phyloP scores from a whole-genome alignment of 129 eudicot genomes.

The Ambrosia artemisiifolia region DNA sequence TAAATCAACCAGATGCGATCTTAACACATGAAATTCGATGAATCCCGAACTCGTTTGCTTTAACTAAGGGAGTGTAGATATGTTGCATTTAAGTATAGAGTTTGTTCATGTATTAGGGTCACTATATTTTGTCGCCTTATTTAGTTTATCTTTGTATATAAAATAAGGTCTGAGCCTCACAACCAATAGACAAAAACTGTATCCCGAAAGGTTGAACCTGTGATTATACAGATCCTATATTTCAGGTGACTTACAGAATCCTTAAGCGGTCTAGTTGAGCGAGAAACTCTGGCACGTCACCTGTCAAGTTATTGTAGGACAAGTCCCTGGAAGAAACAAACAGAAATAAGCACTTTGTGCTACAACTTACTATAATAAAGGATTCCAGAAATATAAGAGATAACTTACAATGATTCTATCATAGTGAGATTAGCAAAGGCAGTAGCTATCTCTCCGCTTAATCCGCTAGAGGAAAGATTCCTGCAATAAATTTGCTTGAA shows the following conservation, averaged over 20 bases:
- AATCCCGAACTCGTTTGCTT: no score
- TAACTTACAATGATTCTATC: slow-evolving; percentile 27
- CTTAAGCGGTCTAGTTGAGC: not conserved
- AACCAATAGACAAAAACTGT: no score
- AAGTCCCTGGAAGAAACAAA: slow-evolving; percentile 29
- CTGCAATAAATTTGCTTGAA: not conserved
- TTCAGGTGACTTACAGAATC: not conserved
- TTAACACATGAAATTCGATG: no score
- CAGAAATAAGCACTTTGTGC: not conserved
- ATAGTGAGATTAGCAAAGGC: slow-evolving; percentile 22
- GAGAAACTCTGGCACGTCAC: slow-evolving; percentile 27
- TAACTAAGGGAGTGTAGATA: no score
- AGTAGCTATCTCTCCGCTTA: not conserved
- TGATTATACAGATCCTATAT: not conserved
- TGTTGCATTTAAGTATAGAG: no score
- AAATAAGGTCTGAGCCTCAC: not conserved
- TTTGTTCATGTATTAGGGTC: no score
- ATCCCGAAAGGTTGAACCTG: not conserved
- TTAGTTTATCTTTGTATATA: not conserved
- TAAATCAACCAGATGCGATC: no score
- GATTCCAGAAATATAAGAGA: no score
- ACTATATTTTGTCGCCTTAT: no score
- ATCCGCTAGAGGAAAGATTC: slow-evolving; percentile 27
- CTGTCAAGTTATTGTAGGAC: not conserved
- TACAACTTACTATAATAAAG: no score